Conservation (phyloP, 164 flowering plant species). For the Liquidambar formosana region DNA sequence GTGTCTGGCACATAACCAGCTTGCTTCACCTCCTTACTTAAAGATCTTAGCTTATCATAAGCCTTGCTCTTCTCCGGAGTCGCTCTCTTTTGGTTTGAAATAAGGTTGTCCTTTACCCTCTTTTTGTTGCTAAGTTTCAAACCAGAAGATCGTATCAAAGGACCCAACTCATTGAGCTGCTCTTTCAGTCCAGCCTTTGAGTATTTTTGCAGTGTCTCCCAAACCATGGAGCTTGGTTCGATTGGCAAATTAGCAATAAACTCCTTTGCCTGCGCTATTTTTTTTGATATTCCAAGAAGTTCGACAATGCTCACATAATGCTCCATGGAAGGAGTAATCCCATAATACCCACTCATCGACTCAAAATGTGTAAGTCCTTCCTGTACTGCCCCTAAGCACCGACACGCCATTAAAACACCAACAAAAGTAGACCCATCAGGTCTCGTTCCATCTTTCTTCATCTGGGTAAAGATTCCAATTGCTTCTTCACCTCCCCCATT, state of each 20-base stretch:
- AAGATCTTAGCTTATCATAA: slow-evolving; percentile 32
- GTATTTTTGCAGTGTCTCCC: slow-evolving; percentile 28
- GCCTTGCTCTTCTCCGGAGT: slow-evolving; percentile 30
- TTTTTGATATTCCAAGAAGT: slow-evolving; percentile 38
- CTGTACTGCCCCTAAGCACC: slow-evolving; percentile 27
- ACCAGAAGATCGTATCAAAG: slow-evolving; percentile 16
- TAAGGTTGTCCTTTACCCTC: slow-evolving; percentile 17
- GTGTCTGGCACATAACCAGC: slow-evolving; percentile 60
- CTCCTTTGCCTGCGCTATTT: slow-evolving; percentile 34
- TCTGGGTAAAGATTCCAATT: slow-evolving; percentile 21
- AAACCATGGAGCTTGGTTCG: slow-evolving; percentile 28
- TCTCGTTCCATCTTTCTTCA: slow-evolving; percentile 23
- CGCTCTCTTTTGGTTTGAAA: slow-evolving; percentile 12
- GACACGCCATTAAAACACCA: slow-evolving; percentile 43
- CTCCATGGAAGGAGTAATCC: slow-evolving; percentile 37
- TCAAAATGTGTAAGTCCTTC: slow-evolving; percentile 35
- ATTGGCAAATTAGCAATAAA: slow-evolving; percentile 40
- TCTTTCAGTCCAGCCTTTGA: slow-evolving; percentile 7
- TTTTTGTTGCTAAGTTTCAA: slow-evolving; percentile 26
- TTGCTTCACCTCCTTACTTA: slow-evolving; percentile 40
- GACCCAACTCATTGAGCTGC: slow-evolving; percentile 8
- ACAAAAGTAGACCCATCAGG: slow-evolving; percentile 35
- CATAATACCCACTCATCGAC: slow-evolving; percentile 36
- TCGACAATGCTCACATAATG: slow-evolving; percentile 40
- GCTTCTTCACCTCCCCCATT: slow-evolving; percentile 29